Evolutionary conservation across 2,329 filamentous ascomycete genomes (phyloP).

Genomic region (Sporothrix variecibatus): DNA sequence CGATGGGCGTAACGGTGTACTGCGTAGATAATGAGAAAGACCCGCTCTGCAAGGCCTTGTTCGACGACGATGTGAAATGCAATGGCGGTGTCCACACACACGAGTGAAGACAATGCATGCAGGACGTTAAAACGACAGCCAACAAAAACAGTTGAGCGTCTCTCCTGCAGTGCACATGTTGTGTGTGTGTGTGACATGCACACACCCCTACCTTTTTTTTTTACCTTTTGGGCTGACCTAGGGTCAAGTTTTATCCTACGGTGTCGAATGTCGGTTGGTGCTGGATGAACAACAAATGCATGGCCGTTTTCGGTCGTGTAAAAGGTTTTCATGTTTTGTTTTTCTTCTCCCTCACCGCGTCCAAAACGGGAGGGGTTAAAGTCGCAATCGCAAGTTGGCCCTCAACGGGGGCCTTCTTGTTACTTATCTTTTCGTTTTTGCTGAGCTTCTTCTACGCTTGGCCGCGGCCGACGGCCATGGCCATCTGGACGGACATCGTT

Average conservation of each 20-base stretch:
- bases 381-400: background rate
- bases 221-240: background rate
- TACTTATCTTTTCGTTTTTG: background rate
- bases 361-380: background rate
- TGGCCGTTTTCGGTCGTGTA: background rate
- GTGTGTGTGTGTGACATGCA: background rate
- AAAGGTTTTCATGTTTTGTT: background rate
- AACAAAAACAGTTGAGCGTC: background rate
- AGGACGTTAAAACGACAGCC: background rate
- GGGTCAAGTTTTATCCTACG: background rate
- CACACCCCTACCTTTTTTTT: conserved; percentile 4
- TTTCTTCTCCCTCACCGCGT: conserved; percentile 7
- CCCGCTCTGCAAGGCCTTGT: background rate
- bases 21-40: background rate
- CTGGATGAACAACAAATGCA: background rate
- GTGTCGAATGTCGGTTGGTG: conserved; percentile 13
- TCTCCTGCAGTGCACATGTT: background rate
- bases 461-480: background rate
- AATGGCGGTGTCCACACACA: conserved; percentile 13
- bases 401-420: background rate
- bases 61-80: background rate
- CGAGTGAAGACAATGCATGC: background rate
- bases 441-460: background rate
- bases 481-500: background rate
- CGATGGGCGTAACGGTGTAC: background rate